Evolutionary conservation across 169 alveolate genomes (phyloP).

Genomic region (Plasmodium malariae): DNA sequence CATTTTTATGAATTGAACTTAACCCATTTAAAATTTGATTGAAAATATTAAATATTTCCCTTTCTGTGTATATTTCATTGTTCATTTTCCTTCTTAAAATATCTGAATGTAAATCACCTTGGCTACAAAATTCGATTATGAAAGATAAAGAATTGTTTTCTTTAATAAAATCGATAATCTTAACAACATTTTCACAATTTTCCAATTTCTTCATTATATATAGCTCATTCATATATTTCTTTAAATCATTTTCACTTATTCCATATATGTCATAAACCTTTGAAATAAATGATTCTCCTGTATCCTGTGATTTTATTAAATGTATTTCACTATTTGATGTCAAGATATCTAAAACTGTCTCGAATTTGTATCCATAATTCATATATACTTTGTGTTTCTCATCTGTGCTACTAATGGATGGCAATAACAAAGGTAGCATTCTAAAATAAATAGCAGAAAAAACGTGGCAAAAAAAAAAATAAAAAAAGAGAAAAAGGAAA

Average conservation of each 20-base stretch:
- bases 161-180: constrained; percentile 48
- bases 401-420: constrained; percentile 24
- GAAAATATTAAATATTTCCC: constrained; percentile 83
- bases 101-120: constrained; percentile 69
- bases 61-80: constrained; percentile 78
- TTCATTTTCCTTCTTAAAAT: constrained; percentile 66
- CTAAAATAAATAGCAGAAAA: constrained; percentile 14
- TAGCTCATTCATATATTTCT: constrained; percentile 57
- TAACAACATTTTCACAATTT: constrained; percentile 67
- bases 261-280: constrained; percentile 71
- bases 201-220: constrained; percentile 51
- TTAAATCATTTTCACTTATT: constrained; percentile 50
- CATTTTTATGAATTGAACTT: constrained; percentile 87
- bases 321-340: constrained; percentile 72
- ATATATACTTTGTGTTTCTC: constrained; percentile 41
- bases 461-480: constrained; percentile 5
- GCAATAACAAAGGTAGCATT: constrained; percentile 58
- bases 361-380: constrained; percentile 58
- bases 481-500: constrained; percentile 21
- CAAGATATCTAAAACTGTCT: constrained; percentile 51
- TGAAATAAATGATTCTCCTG: constrained; percentile 54
- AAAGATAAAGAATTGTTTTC: constrained; percentile 48
- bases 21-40: constrained; percentile 88
- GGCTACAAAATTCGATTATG: constrained; percentile 58
- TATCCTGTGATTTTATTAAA: constrained; percentile 35